Evolutionary conservation across 2,329 filamentous ascomycete genomes (phyloP).

Genomic region (Xylogone sp.): DNA sequence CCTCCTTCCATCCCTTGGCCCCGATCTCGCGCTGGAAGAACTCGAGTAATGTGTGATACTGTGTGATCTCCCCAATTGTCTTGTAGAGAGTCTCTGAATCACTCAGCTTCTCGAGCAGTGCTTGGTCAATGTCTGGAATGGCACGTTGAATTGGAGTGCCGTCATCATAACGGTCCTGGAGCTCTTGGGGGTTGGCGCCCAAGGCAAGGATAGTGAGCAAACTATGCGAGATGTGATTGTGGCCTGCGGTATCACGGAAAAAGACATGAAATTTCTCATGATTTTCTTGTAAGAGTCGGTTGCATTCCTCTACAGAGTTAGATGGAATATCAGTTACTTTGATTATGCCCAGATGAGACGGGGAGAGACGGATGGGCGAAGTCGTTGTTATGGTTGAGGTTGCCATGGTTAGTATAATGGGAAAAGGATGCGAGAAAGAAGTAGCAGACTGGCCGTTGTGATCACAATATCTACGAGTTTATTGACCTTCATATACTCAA

Average conservation of each 20-base stretch:
- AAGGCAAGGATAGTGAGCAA: constrained; percentile 72
- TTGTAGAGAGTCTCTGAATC: constrained; percentile 48
- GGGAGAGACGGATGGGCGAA: constrained; percentile 2
- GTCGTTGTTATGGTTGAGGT: too few species aligned
- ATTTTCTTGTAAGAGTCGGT: constrained; percentile 6
- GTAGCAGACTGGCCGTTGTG: too few species aligned
- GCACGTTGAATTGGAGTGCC: constrained; percentile 65
- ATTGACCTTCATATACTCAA: too few species aligned
- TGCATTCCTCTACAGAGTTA: constrained; percentile 1
- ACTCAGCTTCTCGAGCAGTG: constrained; percentile 40
- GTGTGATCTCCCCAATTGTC: constrained; percentile 57
- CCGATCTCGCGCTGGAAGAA: constrained; percentile 75
- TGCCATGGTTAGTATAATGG: too few species aligned
- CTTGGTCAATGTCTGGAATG: constrained; percentile 39
- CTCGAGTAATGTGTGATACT: constrained; percentile 68
- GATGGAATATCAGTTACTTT: neutral
- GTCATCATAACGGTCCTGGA: constrained; percentile 60
- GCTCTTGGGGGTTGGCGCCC: constrained; percentile 52
- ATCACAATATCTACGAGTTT: too few species aligned
- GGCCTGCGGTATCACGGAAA: constrained; percentile 70
- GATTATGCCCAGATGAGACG: neutral
- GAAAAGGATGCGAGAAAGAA: too few species aligned
- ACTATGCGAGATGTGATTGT: constrained; percentile 79
- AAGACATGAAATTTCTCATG: constrained; percentile 62
- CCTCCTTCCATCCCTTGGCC: constrained; percentile 51